These are phyloP conservation scores for Nematodospora anomalae DNA, from an alignment of 1,139 yeast species.

Conservation along the genomic window DNA sequence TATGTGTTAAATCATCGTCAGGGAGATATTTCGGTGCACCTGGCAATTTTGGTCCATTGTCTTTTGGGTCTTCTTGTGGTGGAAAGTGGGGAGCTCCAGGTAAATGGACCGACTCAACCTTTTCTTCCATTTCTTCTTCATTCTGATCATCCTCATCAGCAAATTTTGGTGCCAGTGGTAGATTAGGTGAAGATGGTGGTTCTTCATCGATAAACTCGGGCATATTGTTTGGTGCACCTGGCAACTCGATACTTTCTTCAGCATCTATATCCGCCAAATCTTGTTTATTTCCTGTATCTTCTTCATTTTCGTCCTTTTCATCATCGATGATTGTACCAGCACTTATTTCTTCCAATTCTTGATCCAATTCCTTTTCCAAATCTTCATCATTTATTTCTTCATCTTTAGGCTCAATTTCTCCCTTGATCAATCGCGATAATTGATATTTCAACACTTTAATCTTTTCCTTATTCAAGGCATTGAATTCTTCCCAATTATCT, in stretches of 20 bases:
- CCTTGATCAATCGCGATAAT: constrained; percentile 40
- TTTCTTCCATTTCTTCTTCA: neutral
- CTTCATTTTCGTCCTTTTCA: constrained; percentile 4
- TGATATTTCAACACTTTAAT: constrained; percentile 41
- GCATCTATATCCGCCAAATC: neutral
- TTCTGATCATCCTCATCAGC: constrained; percentile 8
- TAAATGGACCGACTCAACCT: constrained; percentile 12
- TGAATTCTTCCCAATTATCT: constrained; percentile 25
- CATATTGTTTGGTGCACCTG: constrained; percentile 17
- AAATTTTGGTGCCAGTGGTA: constrained; percentile 16
- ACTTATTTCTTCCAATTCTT: constrained; percentile 23
- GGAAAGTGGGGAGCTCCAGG: constrained; percentile 36
- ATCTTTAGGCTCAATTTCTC: constrained; percentile 31
- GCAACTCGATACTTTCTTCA: constrained; percentile 7
- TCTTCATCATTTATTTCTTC: constrained; percentile 29
- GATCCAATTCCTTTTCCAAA: constrained; percentile 27
- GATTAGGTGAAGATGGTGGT: constrained; percentile 3
- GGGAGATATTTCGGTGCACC: constrained; percentile 47
- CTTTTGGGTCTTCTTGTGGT: constrained; percentile 28
- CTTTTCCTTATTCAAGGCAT: constrained; percentile 32
- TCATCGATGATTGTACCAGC: constrained; percentile 6
- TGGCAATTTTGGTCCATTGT: constrained; percentile 32
- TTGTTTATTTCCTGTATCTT: constrained; percentile 4
- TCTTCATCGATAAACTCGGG: constrained; percentile 19
- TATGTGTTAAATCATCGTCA: constrained; percentile 38